These are phyloP conservation scores for Logfia minima DNA, from an alignment of 129 eudicot genomes.

Conservation along the genomic window DNA sequence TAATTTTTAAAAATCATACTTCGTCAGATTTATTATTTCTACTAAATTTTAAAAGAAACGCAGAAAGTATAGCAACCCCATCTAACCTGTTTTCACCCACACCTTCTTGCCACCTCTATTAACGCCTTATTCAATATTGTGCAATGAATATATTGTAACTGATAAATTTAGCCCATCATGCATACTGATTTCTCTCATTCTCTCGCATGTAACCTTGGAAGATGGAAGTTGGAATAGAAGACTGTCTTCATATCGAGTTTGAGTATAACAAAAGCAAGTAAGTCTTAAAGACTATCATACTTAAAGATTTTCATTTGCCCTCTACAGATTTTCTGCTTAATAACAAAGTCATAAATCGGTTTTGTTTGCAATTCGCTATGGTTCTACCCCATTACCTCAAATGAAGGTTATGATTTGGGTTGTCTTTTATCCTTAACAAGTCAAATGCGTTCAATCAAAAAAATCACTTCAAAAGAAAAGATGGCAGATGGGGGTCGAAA, in stretches of 20 bases:
- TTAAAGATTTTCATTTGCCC: neutral
- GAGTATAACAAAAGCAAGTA: constrained; percentile 93
- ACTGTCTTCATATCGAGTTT: constrained; percentile 81
- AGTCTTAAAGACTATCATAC: constrained; percentile 36
- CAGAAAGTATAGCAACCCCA: too few relatives aligned
- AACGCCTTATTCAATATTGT: neutral
- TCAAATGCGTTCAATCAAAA: neutral
- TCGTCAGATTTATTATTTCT: neutral
- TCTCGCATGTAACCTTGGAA: constrained; percentile 30
- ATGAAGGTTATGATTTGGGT: neutral
- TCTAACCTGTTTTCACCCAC: too few relatives aligned
- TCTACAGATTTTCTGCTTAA: neutral
- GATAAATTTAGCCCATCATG: neutral
- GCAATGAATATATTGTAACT: neutral
- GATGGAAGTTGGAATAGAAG: constrained; percentile 99
- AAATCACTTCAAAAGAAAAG: too few relatives aligned
- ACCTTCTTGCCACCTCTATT: neutral
- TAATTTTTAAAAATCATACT: neutral
- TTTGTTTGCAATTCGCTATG: neutral
- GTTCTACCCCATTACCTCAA: neutral
- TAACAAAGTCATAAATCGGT: neutral
- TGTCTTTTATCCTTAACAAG: neutral
- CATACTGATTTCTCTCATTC: constrained; percentile 7
- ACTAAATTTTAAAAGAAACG: neutral
- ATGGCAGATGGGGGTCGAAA: too few relatives aligned